Conservation (phyloP, 805 yeast species). For the Suhomyces kilbournensis region DNA sequence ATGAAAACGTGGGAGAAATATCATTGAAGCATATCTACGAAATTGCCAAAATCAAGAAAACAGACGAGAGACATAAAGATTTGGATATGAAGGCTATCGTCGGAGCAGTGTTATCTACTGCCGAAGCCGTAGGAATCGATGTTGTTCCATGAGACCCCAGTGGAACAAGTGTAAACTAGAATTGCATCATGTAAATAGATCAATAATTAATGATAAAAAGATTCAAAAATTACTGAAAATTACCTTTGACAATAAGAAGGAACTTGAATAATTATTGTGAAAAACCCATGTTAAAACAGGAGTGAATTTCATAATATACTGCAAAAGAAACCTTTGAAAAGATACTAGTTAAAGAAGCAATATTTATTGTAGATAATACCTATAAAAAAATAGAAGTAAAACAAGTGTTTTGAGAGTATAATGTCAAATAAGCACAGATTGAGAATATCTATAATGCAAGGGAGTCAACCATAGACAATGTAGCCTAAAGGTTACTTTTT, state of each 20-base stretch:
- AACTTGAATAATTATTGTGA: too few species aligned
- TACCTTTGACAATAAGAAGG: too few species aligned
- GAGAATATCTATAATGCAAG: neutral
- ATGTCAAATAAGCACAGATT: neutral
- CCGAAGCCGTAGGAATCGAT: constrained; percentile 82
- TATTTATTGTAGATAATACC: neutral
- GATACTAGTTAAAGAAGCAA: neutral
- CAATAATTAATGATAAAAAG: neutral
- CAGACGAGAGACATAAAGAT: constrained; percentile 73
- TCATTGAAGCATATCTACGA: constrained; percentile 90
- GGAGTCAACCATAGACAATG: neutral
- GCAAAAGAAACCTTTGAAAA: too few species aligned
- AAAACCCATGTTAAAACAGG: too few species aligned
- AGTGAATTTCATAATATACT: too few species aligned
- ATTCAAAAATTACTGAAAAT: too few species aligned
- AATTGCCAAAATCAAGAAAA: constrained; percentile 89
- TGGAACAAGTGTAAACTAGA: neutral
- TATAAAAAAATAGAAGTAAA: neutral
- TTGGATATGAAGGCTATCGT: constrained; percentile 72
- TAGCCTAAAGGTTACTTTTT: constrained; percentile 33
- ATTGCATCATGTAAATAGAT: constrained; percentile 2
- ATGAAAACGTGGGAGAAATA: constrained; percentile 57
- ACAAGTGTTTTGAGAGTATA: neutral
- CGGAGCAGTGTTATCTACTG: constrained; percentile 81
- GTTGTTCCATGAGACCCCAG: constrained; percentile 56